Conservation (phyloP, 306 rosid species). For the Quercus rubra region DNA sequence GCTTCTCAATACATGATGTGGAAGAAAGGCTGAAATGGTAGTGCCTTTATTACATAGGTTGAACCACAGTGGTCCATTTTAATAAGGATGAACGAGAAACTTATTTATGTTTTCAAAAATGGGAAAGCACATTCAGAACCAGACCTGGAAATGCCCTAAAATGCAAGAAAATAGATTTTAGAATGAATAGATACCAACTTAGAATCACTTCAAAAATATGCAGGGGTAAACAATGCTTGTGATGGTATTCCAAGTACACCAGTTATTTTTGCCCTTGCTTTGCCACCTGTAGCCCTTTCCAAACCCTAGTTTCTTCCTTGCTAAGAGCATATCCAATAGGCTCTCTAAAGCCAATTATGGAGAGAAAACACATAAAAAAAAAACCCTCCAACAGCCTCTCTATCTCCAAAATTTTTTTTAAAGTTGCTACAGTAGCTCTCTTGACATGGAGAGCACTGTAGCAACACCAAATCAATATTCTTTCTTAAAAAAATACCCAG, state of each 20-base stretch:
- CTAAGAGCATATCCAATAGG: too few relatives aligned
- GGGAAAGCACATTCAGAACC: neutral
- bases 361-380: too few relatives aligned
- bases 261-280: neutral
- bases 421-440: too few relatives aligned
- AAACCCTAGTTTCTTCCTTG: neutral
- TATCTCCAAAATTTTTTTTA: too few relatives aligned
- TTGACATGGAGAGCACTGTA: too few relatives aligned
- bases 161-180: neutral
- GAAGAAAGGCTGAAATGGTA: slow-evolving; percentile 1
- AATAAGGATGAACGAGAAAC: neutral
- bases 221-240: neutral
- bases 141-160: neutral
- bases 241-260: neutral
- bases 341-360: too few relatives aligned
- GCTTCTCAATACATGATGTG: neutral
- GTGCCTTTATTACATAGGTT: neutral
- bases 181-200: neutral
- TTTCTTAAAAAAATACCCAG: too few relatives aligned
- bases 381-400: too few relatives aligned
- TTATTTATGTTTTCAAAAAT: neutral
- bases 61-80: neutral
- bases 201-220: neutral
- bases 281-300: neutral
- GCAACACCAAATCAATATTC: too few relatives aligned